A percentile compares a stretch with the other conserved stretches of the same genome.
These are phyloP conservation scores for Penicillium aurantiogriseum DNA, from an alignment of 2,329 filamentous ascomycete species.

Conservation along the genomic window DNA sequence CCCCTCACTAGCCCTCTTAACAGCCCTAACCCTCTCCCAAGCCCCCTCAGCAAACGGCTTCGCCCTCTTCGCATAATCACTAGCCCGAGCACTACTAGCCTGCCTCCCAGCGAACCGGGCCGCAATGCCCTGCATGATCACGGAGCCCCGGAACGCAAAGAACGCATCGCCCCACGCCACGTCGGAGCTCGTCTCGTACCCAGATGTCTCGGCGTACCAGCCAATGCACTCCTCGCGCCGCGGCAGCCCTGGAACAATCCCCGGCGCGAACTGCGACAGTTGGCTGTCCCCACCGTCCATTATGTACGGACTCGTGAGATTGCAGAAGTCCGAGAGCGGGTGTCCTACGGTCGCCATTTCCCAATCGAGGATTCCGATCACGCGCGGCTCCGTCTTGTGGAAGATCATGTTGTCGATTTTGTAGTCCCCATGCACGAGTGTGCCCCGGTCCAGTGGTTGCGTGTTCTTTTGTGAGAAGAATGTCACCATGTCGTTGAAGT, in stretches of 20 bases:
- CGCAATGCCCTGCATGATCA: conserved; percentile 86
- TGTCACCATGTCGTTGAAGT: conserved; percentile 73
- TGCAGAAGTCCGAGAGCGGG: conserved; percentile 84
- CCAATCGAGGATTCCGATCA: conserved; percentile 95
- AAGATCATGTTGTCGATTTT: conserved; percentile 93
- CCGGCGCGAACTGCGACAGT: conserved; percentile 57
- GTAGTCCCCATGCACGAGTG: conserved; percentile 91
- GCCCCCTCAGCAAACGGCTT: conserved; percentile 72
- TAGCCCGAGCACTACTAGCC: conserved; percentile 82
- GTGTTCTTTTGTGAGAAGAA: conserved; percentile 70
- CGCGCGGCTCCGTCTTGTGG: conserved; percentile 79
- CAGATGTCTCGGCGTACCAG: conserved; percentile 68
- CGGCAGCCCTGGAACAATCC: conserved; percentile 66
- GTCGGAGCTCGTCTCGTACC: conserved; percentile 64
- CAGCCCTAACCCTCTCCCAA: conserved; percentile 67
- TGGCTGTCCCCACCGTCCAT: conserved; percentile 37
- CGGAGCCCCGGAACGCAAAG: conserved; percentile 56
- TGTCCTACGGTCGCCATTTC: conserved; percentile 99
- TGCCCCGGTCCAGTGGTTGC: conserved; percentile 74
- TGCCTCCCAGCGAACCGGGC: conserved; percentile 80
- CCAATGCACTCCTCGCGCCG: conserved; percentile 56
- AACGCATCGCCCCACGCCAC: conserved; percentile 66
- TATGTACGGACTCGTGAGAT: conserved; percentile 57
- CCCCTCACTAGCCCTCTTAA: conserved; percentile 41
- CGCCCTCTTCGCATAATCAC: conserved; percentile 67